Evolutionary conservation across 129 eudicot genomes (phyloP), one percentile per base, ranked within the genome.

Genomic region (Centrapalus pauciflorus): DNA sequence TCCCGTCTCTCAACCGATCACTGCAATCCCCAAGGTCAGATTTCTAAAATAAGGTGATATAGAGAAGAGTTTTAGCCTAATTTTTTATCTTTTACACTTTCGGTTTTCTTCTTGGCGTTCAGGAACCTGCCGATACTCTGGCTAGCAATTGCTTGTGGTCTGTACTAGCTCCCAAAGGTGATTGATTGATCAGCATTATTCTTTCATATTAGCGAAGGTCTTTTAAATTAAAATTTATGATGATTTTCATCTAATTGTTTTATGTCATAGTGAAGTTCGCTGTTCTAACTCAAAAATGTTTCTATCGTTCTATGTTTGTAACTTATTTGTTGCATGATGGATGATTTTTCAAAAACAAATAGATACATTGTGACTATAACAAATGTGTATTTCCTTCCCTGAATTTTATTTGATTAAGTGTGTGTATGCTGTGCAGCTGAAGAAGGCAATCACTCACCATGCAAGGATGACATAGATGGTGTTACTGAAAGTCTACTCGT

Each of bases 131-230:
- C 20, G 68, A 33, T 63, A 33, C 75, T 17, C 55, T 64, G 34
- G 45, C 54, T 25, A 66, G 78, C 66, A 50, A 49, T 62, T 64
- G 72, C 49, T 40, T 79, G 20, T 76, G 84, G 40, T 50, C 79
- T 24, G 62, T 79, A 43, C 63, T 72, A 17, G 17, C 38, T 46
- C 58, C 69, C 8, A 75, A 79, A 75, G 88, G 88, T 83, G 63
- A 64, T 40, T 83, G 63, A 64, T 40, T 59, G 46, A 32, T 48
- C 40, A 13, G 12, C 55, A 7, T 63, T 48, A 5, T 34, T n/a
- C 20, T 27, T 16, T 70, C 12, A 2, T 41, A 11, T 19, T 21
- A 61, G 28, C 45, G 37, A 27, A 13, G 56, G 40, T 10, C 1
- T 43, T 41, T 62, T 4, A 14, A n/a, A n/a, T 25, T 16, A 63